Base-by-base conservation (phyloP, 306 rosid species). In the Quercus robur region DNA sequence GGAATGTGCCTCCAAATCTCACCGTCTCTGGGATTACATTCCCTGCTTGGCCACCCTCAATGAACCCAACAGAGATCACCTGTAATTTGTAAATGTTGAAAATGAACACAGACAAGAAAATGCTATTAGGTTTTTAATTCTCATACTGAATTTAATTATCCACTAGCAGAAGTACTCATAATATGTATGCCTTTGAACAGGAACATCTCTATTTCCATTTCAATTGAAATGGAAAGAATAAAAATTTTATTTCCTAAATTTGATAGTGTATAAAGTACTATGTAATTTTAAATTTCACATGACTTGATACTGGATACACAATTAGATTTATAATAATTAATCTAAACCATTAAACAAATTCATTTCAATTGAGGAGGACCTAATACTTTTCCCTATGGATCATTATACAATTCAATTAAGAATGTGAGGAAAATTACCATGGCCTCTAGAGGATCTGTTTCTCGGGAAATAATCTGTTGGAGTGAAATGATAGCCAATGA, bases 381-480 rank as follows among this genome's bases (percentile, higher is more conserved):
- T 41, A 41, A 41, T 41, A 41, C 46, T 49, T 49, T 49, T 1
- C 18, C 13, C 15, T 5, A 30, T 5, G n/a, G 70, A 33, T 66
- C 49, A 30, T 66, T 66, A 66, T 66, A 66, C 71, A 30, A 11
- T 28, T 67, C 72, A 67, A 31, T 44, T 14, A 67, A 31, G 49
- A 67, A 4, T 17, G 14, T 31, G 38, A 67, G 71, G 23, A 19
- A 3, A 54, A 38, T 33, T 78, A 85, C 91, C 84, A 81, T 81
- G 64, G 91, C 73, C 46, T 90, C 82, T 3, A 83, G 83, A 66
- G 89, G 92, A 71, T 86, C 86, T 2, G 91, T 88, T 80, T 90
- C 94, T 74, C 89, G 77, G 35, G 92, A 88, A 67, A 88, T 30
- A 56, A 88, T 80, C n/a, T 86, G 89, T 75, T 90, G 94, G 51